phyloP scores from a whole-genome alignment of 768 basidiomycete species.

The Lyophyllum shimeji region DNA sequence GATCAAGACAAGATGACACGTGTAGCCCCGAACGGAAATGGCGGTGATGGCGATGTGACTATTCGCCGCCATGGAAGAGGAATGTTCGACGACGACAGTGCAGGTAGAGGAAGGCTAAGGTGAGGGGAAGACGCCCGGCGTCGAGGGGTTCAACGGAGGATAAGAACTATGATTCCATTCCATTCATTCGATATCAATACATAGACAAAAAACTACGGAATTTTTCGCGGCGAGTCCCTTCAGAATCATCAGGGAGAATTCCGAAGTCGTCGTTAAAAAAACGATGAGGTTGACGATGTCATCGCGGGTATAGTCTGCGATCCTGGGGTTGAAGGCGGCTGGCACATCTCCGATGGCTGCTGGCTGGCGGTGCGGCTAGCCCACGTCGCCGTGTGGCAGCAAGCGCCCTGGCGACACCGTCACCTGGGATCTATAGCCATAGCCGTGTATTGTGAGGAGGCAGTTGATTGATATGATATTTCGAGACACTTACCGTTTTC shows the following conservation, averaged over 20 bases:
- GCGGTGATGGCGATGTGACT: no score
- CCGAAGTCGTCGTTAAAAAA: slow-evolving; percentile 20
- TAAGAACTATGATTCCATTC: no score
- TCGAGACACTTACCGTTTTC: neutral
- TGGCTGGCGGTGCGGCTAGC: slow-evolving; percentile 1
- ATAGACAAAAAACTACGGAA: slow-evolving; percentile 1
- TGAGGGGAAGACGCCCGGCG: no score
- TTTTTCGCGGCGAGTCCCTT: slow-evolving; percentile 8
- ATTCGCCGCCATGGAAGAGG: no score
- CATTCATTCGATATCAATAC: neutral
- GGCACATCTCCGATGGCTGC: slow-evolving; percentile 13
- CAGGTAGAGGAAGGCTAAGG: no score
- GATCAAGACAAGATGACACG: no score
- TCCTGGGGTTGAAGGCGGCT: slow-evolving; percentile 11
- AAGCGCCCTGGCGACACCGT: slow-evolving; percentile 1
- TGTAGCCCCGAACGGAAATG: no score
- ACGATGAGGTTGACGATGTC: slow-evolving; percentile 16
- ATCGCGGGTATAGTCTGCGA: slow-evolving; percentile 6
- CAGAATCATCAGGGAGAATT: slow-evolving; percentile 12
- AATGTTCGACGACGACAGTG: no score
- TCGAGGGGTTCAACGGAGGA: no score
- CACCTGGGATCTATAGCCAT: slow-evolving; percentile 3
- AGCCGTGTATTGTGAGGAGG: neutral
- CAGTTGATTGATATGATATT: neutral
- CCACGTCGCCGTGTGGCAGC: neutral